A percentile compares a stretch with the other conserved stretches of the same genome.
Evolutionary conservation across 768 basidiomycete species (phyloP).

Genomic region (Solioccasus polychromus): DNA sequence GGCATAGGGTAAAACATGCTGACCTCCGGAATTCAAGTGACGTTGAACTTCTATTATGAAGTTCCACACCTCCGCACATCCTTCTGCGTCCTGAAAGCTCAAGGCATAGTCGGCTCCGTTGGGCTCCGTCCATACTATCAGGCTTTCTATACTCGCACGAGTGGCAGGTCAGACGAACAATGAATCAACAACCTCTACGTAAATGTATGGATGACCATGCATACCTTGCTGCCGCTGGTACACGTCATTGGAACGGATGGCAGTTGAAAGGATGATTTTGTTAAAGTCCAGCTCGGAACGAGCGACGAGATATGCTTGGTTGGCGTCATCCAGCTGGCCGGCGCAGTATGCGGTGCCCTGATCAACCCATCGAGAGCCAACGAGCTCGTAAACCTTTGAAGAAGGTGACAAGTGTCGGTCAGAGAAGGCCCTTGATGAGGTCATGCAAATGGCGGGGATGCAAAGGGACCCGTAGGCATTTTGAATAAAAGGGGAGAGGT

Average conservation of each 20-base stretch:
- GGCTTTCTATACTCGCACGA: slow-evolving; percentile 63
- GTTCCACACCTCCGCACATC: slow-evolving; percentile 95
- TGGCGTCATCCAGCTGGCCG: slow-evolving; percentile 77
- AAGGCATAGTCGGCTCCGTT: slow-evolving; percentile 93
- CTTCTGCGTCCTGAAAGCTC: slow-evolving; percentile 94
- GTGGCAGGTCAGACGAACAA: slow-evolving; percentile 9
- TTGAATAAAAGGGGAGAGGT: slow-evolving; percentile 16
- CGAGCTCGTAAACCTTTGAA: slow-evolving; percentile 87
- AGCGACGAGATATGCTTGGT: slow-evolving; percentile 81
- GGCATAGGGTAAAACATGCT: slow-evolving; percentile 30
- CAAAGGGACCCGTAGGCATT: slow-evolving; percentile 15
- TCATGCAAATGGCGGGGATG: slow-evolving; percentile 26
- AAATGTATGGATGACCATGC: slow-evolving; percentile 23
- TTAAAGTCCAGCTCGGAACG: slow-evolving; percentile 72
- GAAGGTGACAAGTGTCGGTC: slow-evolving; percentile 26
- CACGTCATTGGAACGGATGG: slow-evolving; percentile 78
- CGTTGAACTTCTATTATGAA: slow-evolving; percentile 92
- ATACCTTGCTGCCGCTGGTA: slow-evolving; percentile 85
- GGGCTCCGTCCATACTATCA: slow-evolving; percentile 99
- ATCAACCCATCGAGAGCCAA: slow-evolving; percentile 90
- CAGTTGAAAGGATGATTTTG: slow-evolving; percentile 73
- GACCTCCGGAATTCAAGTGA: slow-evolving; percentile 69
- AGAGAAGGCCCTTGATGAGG: slow-evolving; percentile 30
- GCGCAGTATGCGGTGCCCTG: slow-evolving; percentile 96
- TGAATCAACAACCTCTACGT: not conserved